phyloP scores from a whole-genome alignment of 148 eudicot species.

The Fagopyrum tataricum region DNA sequence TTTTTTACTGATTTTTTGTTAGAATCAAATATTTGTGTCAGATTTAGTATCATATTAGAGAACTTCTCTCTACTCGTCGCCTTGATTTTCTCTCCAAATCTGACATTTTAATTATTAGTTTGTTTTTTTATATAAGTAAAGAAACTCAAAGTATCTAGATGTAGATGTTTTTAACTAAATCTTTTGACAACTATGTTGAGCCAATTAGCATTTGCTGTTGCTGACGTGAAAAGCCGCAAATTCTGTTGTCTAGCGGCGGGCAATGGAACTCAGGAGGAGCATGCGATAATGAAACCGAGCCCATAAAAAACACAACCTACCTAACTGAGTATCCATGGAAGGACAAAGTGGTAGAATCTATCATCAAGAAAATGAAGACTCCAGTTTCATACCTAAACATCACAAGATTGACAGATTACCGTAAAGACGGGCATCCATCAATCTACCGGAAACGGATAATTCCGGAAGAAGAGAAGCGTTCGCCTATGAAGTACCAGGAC shows the following conservation, averaged over 20 bases:
- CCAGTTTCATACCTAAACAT: constrained; percentile 63
- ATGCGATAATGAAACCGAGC: constrained; percentile 76
- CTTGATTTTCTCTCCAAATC: too few relatives aligned
- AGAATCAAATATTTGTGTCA: too few relatives aligned
- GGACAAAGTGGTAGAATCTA: constrained; percentile 56
- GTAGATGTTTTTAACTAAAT: too few relatives aligned
- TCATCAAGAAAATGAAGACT: constrained; percentile 62
- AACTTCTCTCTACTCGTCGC: too few relatives aligned
- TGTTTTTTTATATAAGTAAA: too few relatives aligned
- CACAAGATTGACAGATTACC: constrained; percentile 66
- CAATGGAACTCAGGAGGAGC: constrained; percentile 96
- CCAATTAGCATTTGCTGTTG: too few relatives aligned
- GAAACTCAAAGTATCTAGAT: too few relatives aligned
- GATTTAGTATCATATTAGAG: too few relatives aligned
- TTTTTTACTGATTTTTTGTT: too few relatives aligned
- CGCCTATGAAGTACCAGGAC: constrained; percentile 64
- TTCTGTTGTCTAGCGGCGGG: constrained; percentile 57
- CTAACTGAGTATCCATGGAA: constrained; percentile 57
- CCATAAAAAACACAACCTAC: constrained; percentile 59
- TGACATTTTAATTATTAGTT: too few relatives aligned
- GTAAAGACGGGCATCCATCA: constrained; percentile 93
- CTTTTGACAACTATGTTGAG: too few relatives aligned
- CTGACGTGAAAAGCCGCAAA: too few relatives aligned
- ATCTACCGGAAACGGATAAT: constrained; percentile 47
- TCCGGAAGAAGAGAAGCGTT: constrained; percentile 36